Base-by-base conservation (phyloP, 2,329 filamentous ascomycete genomes). In the Colletotrichum australisinense region DNA sequence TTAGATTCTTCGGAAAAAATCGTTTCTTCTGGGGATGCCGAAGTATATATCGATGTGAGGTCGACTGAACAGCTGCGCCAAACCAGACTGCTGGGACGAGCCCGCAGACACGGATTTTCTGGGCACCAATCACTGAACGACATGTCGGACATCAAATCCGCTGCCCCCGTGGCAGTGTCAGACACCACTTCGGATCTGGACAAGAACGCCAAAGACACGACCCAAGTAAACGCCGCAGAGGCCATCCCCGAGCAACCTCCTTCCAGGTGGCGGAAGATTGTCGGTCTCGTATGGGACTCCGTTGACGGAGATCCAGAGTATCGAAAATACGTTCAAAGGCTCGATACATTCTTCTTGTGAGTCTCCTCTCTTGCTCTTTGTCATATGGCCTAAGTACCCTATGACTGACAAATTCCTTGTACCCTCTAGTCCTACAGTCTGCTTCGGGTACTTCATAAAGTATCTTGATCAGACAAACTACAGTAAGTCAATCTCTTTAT, bases 381-480 rank as follows among this genome's bases (percentile, higher is more conserved):
- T 22, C 35, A 3, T 28, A 19, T 16, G 7, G 5, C 9, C 1
- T 4, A 4, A 6, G 5, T 16, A 0, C 16, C 38, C 5, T 14
- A 16, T 26, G 42, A 12, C 26, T 52, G 14, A 35, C 14, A 26
- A 7, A 5, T 49, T 49, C 14, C n/a, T 11, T 9, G 12, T 11
- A 1, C 0, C 16, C 1, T 4, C 14, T 19, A 71, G 68, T 35
- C 68, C 68, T 1, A 71, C 68, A 4, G 65, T 69, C 16, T 69
- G 69, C n/a, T n/a, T 69, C 1, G 65, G 69, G 0, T 68, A 69
- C 30, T 72, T 72, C 24, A 72, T 69, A 52, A 69, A 80, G 64
- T 78, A 78, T 38, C 67, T 80, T 4, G 78, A 80, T 56, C 78
- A 79, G 56, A 71, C 78, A 12, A 84, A 83, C 49, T 78, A 84